These are phyloP conservation scores for Boletus tylopilopsis DNA, from an alignment of 768 basidiomycete genomes.

Conservation along the genomic window DNA sequence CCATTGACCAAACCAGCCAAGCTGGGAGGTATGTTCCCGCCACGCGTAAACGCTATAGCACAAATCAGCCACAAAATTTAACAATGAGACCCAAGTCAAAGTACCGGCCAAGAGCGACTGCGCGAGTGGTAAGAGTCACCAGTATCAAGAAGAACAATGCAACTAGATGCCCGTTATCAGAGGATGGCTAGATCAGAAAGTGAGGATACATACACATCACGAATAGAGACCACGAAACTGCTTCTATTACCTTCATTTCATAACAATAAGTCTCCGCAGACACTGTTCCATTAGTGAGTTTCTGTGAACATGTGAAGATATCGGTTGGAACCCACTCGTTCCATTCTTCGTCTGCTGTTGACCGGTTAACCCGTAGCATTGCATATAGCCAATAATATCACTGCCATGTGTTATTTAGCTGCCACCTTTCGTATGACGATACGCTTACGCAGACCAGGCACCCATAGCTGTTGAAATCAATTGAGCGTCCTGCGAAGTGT, in stretches of 20 bases:
- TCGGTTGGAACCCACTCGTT: slow-evolving; percentile 39
- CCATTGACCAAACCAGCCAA: slow-evolving; percentile 74
- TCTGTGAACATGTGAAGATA: neutral
- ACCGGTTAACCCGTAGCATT: slow-evolving; percentile 52
- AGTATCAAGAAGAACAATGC: slow-evolving; percentile 52
- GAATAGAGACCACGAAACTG: slow-evolving; percentile 76
- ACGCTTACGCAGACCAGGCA: slow-evolving; percentile 65
- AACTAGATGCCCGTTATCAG: slow-evolving; percentile 28
- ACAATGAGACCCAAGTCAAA: neutral
- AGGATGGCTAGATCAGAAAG: neutral
- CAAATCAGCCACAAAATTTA: neutral
- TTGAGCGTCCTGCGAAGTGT: slow-evolving; percentile 1
- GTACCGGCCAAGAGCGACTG: slow-evolving; percentile 32
- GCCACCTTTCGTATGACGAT: neutral
- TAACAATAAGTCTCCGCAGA: slow-evolving; percentile 59
- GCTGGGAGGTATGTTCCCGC: slow-evolving; percentile 43
- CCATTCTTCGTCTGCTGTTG: slow-evolving; percentile 51
- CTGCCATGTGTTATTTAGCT: slow-evolving; percentile 33
- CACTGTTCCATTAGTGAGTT: slow-evolving; percentile 37
- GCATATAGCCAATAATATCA: slow-evolving; percentile 63
- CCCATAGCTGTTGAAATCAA: slow-evolving; percentile 53
- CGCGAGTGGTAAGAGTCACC: slow-evolving; percentile 47
- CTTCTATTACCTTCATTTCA: slow-evolving; percentile 76
- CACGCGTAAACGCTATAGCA: slow-evolving; percentile 28
- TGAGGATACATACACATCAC: slow-evolving; percentile 38